Conservation (phyloP, 106 monocot species). For the Vanilla planifolia region DNA sequence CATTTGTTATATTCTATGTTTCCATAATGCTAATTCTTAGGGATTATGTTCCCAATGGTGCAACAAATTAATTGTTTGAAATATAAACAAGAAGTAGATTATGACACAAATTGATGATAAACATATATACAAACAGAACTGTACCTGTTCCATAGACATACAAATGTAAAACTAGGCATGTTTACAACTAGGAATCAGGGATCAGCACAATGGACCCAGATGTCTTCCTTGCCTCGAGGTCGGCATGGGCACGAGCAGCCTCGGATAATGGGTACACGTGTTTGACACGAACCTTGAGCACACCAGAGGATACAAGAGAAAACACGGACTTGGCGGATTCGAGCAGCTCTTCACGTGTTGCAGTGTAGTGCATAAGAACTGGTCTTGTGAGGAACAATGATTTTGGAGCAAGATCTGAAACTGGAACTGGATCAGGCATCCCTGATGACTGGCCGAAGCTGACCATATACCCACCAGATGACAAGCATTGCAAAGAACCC, state of each 20-base stretch:
- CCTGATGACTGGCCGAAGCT: conserved; percentile 79
- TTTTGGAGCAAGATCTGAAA: conserved; percentile 53
- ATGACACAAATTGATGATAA: too few relatives aligned
- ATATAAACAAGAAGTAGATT: too few relatives aligned
- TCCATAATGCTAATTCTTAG: too few relatives aligned
- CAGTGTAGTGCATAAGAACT: conserved; percentile 46
- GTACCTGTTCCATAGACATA: too few relatives aligned
- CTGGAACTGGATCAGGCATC: conserved; percentile 37
- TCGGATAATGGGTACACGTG: conserved; percentile 62
- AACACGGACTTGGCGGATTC: conserved; percentile 63
- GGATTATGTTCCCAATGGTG: too few relatives aligned
- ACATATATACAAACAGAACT: too few relatives aligned
- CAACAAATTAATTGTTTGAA: too few relatives aligned
- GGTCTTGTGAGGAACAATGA: conserved; percentile 65
- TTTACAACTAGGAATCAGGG: conserved; percentile 16
- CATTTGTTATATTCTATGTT: too few relatives aligned
- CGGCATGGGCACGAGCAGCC: conserved; percentile 61
- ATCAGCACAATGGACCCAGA: conserved; percentile 58
- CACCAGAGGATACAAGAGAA: conserved; percentile 36
- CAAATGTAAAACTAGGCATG: too few relatives aligned
- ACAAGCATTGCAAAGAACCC: conserved; percentile 59
- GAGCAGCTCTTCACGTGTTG: conserved; percentile 71
- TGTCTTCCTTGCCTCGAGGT: conserved; percentile 65
- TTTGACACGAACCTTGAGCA: conserved; percentile 55
- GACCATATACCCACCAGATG: conserved; percentile 47